Evolutionary conservation across 805 yeast species (phyloP).

Genomic region (Candida piceae): DNA sequence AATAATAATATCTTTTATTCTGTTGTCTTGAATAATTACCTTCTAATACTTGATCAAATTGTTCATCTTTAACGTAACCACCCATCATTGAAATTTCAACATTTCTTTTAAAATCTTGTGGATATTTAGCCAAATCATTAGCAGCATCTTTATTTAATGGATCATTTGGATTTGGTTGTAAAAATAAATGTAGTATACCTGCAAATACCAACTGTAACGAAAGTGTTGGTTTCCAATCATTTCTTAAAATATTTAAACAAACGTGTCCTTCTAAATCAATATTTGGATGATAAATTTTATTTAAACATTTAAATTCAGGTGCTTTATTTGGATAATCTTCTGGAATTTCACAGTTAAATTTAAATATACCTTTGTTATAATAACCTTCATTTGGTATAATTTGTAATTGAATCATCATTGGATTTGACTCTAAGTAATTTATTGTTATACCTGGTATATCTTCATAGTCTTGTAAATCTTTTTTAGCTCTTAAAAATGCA

Average conservation of each 20-base stretch:
- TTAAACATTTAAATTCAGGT: slow-evolving; percentile 71
- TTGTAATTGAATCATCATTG: slow-evolving; percentile 55
- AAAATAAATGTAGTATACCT: slow-evolving; percentile 78
- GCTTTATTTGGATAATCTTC: slow-evolving; percentile 87
- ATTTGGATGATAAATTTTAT: slow-evolving; percentile 87
- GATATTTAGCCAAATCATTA: slow-evolving; percentile 42
- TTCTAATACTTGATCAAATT: slow-evolving; percentile 55
- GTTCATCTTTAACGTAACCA: slow-evolving; percentile 48
- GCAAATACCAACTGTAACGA: slow-evolving; percentile 75
- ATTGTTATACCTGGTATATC: slow-evolving; percentile 54
- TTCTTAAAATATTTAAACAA: slow-evolving; percentile 84
- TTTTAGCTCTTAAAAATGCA: slow-evolving; percentile 73
- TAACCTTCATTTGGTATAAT: slow-evolving; percentile 70
- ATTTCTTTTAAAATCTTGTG: slow-evolving; percentile 45
- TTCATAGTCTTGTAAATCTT: slow-evolving; percentile 62
- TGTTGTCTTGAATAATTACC: slow-evolving; percentile 1
- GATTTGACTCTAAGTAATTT: slow-evolving; percentile 44
- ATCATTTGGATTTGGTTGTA: slow-evolving; percentile 89
- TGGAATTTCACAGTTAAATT: slow-evolving; percentile 59
- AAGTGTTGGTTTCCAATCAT: slow-evolving; percentile 95
- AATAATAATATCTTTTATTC: slow-evolving; percentile 1
- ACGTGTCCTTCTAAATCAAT: slow-evolving; percentile 88
- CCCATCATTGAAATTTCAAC: slow-evolving; percentile 72
- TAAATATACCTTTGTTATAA: slow-evolving; percentile 64
- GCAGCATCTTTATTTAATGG: slow-evolving; percentile 94